Percentiles rank a stretch among this genome's conserved stretches.
phyloP scores from a whole-genome alignment of 148 eudicot genomes.

The Hydrangea macrophylla region DNA sequence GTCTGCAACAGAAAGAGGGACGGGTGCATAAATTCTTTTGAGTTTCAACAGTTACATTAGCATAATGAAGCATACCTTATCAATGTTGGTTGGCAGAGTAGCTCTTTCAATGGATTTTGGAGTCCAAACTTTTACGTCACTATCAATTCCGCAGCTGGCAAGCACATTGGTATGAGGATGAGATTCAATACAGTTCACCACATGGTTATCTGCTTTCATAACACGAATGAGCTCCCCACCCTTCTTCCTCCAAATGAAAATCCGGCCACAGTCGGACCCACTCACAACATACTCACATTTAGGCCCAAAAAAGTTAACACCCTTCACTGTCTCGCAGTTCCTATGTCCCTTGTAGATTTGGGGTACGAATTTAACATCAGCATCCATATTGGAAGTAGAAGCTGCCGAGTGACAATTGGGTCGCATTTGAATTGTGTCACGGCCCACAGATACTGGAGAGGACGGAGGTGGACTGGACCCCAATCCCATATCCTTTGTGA shows the following conservation, averaged over 20 bases:
- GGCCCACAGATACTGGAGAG: constrained; percentile 28
- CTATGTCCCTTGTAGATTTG: constrained; percentile 76
- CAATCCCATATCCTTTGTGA: constrained; percentile 66
- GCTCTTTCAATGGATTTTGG: constrained; percentile 71
- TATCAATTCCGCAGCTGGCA: constrained; percentile 88
- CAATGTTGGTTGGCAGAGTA: constrained; percentile 60
- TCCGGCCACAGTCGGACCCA: constrained; percentile 96
- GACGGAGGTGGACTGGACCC: constrained; percentile 56
- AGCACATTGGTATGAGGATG: constrained; percentile 77
- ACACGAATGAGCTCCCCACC: constrained; percentile 79
- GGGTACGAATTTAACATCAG: constrained; percentile 38
- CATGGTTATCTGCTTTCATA: constrained; percentile 75
- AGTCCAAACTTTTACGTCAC: constrained; percentile 81
- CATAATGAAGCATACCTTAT: constrained; percentile 43
- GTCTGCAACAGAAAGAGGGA: no score
- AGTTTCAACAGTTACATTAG: not conserved
- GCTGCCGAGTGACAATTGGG: constrained; percentile 21
- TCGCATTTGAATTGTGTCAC: constrained; percentile 32
- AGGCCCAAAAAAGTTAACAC: constrained; percentile 88
- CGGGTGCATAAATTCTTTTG: not conserved
- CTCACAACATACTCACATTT: constrained; percentile 82
- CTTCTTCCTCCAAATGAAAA: constrained; percentile 87
- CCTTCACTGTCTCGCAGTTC: constrained; percentile 75
- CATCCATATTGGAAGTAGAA: constrained; percentile 28
- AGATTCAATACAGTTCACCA: constrained; percentile 82